Evolutionary conservation across 306 rosid genomes (phyloP).

Genomic region (Dalbergia cultrata): DNA sequence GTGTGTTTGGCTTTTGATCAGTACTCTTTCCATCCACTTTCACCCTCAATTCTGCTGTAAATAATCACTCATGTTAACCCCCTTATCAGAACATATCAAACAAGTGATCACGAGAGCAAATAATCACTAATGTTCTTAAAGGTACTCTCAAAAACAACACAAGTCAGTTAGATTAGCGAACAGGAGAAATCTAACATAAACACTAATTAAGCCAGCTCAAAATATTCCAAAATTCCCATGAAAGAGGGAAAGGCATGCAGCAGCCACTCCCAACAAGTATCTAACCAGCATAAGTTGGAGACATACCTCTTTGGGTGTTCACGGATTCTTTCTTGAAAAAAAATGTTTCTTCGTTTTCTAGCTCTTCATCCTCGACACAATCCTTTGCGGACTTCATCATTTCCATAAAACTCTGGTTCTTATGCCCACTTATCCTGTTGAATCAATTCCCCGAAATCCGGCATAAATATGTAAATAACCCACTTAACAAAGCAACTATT

Average conservation of each 20-base stretch:
- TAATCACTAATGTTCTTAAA: background rate
- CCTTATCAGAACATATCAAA: slow-evolving; percentile 27
- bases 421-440: slow-evolving; percentile 76
- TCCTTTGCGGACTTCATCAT: slow-evolving; percentile 84
- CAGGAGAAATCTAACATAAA: slow-evolving; percentile 13
- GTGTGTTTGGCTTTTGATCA: slow-evolving; percentile 92
- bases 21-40: slow-evolving; percentile 71
- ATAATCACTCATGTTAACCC: slow-evolving; percentile 11
- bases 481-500: slow-evolving; percentile 34
- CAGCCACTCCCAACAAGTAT: slow-evolving; percentile 13
- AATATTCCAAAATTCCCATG: slow-evolving; percentile 13
- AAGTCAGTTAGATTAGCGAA: slow-evolving; percentile 6
- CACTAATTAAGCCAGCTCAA: slow-evolving; percentile 10
- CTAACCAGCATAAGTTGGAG: background rate
- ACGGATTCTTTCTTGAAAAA: slow-evolving; percentile 74
- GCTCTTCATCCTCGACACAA: slow-evolving; percentile 69
- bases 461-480: slow-evolving; percentile 12
- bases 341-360: slow-evolving; percentile 73
- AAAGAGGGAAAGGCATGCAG: background rate
- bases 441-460: slow-evolving; percentile 45
- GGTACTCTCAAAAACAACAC: background rate
- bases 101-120: slow-evolving; percentile 10
- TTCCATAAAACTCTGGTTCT: slow-evolving; percentile 85
- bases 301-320: slow-evolving; percentile 61
- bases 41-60: slow-evolving; percentile 65